A percentile compares a stretch with the other conserved stretches of the same genome.
Conservation (phyloP, 768 basidiomycete species). For the Cubamyces lactineus region DNA sequence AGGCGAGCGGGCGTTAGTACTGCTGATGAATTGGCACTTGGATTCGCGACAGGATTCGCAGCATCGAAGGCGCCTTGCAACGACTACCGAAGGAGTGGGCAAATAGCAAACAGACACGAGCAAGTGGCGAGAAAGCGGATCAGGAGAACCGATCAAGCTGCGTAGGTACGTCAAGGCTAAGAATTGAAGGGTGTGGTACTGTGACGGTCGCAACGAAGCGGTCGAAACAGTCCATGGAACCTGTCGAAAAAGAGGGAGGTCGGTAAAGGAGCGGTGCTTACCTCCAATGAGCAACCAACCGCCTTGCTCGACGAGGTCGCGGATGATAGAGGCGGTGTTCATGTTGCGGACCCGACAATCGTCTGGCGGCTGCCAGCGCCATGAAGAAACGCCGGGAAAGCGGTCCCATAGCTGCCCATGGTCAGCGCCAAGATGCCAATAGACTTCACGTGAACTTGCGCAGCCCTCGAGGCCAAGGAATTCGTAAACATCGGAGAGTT, state of each 20-base stretch:
- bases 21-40: not conserved
- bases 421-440: constrained; percentile 66
- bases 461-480: constrained; percentile 66
- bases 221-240: too few relatives aligned
- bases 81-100: too few relatives aligned
- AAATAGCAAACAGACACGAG: not conserved
- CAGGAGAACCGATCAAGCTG: not conserved
- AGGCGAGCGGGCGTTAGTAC: not conserved
- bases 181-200: too few relatives aligned
- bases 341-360: constrained; percentile 48
- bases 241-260: too few relatives aligned
- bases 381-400: constrained; percentile 56
- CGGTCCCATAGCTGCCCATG: constrained; percentile 49
- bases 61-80: too few relatives aligned
- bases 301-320: constrained; percentile 65
- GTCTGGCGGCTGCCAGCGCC: constrained; percentile 54
- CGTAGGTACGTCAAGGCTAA: too few relatives aligned
- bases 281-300: constrained; percentile 73
- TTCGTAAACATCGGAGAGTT: constrained; percentile 45
- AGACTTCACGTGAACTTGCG: constrained; percentile 61
- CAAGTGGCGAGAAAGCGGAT: not conserved
- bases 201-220: too few relatives aligned
- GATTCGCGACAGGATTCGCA: too few relatives aligned
- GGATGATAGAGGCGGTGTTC: constrained; percentile 48
- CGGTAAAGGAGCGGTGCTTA: constrained; percentile 34